phyloP scores from a whole-genome alignment of 345 rosid genomes.

The Sisymbrium altissimum region DNA sequence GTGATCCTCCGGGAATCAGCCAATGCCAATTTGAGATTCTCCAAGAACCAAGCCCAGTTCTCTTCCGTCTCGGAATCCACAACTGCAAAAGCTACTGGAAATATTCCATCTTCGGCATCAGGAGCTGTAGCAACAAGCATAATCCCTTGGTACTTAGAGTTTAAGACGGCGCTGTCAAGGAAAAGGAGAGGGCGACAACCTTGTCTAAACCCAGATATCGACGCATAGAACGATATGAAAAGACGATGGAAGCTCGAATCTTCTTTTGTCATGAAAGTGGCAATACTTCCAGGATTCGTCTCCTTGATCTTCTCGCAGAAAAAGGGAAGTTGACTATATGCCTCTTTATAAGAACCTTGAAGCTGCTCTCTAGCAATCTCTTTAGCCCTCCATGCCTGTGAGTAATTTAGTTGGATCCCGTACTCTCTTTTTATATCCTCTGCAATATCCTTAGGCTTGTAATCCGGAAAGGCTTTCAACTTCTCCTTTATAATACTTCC shows the following conservation, averaged over 20 bases:
- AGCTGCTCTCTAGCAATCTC: constrained; percentile 94
- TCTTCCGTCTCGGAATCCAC: constrained; percentile 77
- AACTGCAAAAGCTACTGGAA: constrained; percentile 75
- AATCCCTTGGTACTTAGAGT: constrained; percentile 76
- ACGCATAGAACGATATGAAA: constrained; percentile 78
- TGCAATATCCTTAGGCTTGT: constrained; percentile 83
- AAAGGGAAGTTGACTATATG: constrained; percentile 69
- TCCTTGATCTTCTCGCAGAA: constrained; percentile 85
- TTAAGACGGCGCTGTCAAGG: constrained; percentile 59
- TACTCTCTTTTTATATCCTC: constrained; percentile 82
- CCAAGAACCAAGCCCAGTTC: constrained; percentile 82
- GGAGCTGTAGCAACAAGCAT: constrained; percentile 66
- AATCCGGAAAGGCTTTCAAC: constrained; percentile 70
- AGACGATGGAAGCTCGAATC: constrained; percentile 85
- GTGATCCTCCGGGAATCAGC: constrained; percentile 55
- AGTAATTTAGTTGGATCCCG: constrained; percentile 82
- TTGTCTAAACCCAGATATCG: constrained; percentile 70
- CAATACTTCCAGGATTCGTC: constrained; percentile 91
- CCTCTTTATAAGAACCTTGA: constrained; percentile 81
- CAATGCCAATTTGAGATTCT: constrained; percentile 60
- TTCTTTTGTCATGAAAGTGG: constrained; percentile 67
- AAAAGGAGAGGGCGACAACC: constrained; percentile 94
- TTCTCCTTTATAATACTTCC: constrained; percentile 88
- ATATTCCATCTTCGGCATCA: constrained; percentile 81
- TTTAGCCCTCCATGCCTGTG: constrained; percentile 93